These are phyloP conservation scores for Phytophthora pinifolia DNA, from an alignment of 352 stramenopile species.

Conservation along the genomic window DNA sequence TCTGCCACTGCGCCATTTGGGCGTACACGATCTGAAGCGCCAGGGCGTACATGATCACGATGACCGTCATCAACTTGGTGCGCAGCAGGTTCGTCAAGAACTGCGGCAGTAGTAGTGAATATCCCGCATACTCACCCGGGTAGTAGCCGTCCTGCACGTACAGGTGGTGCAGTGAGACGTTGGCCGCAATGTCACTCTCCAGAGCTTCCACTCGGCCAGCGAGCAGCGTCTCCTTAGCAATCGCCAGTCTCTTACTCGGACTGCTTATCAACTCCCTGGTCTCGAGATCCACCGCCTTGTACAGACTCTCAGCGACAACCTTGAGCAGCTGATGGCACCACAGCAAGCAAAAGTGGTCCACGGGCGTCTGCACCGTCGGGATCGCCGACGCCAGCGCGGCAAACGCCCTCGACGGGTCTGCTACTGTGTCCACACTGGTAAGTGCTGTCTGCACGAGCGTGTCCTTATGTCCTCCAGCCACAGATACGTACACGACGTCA, in stretches of 20 bases:
- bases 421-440: constrained; percentile 32
- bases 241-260: constrained; percentile 39
- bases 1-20: constrained; percentile 72
- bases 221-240: constrained; percentile 49
- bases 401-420: constrained; percentile 33
- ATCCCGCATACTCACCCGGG: constrained; percentile 43
- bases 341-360: constrained; percentile 83
- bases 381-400: constrained; percentile 59
- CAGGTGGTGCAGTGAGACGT: constrained; percentile 43
- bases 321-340: constrained; percentile 87
- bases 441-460: constrained; percentile 63
- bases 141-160: constrained; percentile 59
- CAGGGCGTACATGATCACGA: constrained; percentile 69
- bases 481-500: constrained; percentile 62
- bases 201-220: constrained; percentile 9
- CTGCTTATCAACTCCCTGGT: constrained; percentile 45
- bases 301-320: constrained; percentile 57
- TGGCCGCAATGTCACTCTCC: constrained; percentile 17
- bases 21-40: constrained; percentile 63
- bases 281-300: constrained; percentile 55
- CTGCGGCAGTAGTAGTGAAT: constrained; percentile 48
- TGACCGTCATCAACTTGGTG: constrained; percentile 38
- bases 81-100: constrained; percentile 55
- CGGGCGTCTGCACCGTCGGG: constrained; percentile 54
- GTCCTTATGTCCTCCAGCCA: constrained; percentile 84